phyloP scores from a whole-genome alignment of 345 rosid genomes.

The Brassica juncea region DNA sequence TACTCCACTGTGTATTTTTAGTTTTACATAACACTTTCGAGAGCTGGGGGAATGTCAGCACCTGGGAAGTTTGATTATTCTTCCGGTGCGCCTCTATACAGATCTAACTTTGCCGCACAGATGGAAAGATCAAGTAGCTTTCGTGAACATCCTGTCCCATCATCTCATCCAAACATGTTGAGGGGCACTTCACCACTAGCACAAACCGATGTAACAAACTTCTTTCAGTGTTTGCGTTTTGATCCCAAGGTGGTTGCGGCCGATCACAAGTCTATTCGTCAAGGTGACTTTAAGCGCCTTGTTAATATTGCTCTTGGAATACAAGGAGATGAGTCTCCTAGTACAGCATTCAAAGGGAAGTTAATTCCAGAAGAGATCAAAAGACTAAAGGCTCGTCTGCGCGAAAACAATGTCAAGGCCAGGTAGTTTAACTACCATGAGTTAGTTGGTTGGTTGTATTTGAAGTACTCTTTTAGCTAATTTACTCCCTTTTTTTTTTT shows the following conservation, averaged over 20 bases:
- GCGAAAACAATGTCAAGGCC: slow-evolving; percentile 68
- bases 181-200: slow-evolving; percentile 60
- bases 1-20: slow-evolving; percentile 52
- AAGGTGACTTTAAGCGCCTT: slow-evolving; percentile 67
- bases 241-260: slow-evolving; percentile 73
- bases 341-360: slow-evolving; percentile 62
- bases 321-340: slow-evolving; percentile 69
- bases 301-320: slow-evolving; percentile 70
- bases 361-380: slow-evolving; percentile 69
- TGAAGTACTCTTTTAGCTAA: slow-evolving; percentile 33
- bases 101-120: slow-evolving; percentile 68
- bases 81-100: slow-evolving; percentile 67
- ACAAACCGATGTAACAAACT: slow-evolving; percentile 68
- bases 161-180: slow-evolving; percentile 63
- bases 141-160: slow-evolving; percentile 61
- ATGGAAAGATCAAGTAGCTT: slow-evolving; percentile 88
- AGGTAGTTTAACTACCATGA: slow-evolving; percentile 57
- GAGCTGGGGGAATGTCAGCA: slow-evolving; percentile 70
- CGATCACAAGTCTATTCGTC: slow-evolving; percentile 73
- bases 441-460: slow-evolving; percentile 14
- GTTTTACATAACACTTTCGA: slow-evolving; percentile 47
- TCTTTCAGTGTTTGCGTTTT: slow-evolving; percentile 73
- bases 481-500: slow-evolving; percentile 28
- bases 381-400: slow-evolving; percentile 60
- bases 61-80: slow-evolving; percentile 83